A percentile compares a stretch with the other conserved stretches of the same genome.
These are phyloP conservation scores for Mucor saturninus DNA, from an alignment of 371 early-diverging fungal genomes.

Conservation along the genomic window DNA sequence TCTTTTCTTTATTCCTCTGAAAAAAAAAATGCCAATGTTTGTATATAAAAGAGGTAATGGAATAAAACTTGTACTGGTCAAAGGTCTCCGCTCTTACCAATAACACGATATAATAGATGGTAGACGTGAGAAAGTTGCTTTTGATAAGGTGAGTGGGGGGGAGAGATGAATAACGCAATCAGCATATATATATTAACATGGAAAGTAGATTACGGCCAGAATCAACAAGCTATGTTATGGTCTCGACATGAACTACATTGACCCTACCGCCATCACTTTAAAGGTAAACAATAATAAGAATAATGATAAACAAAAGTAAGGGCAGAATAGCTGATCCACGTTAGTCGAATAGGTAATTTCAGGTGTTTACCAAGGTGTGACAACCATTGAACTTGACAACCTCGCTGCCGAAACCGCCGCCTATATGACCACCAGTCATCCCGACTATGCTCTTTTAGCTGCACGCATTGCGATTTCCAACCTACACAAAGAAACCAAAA, in stretches of 20 bases:
- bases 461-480: constrained; percentile 91
- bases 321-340: no score
- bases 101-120: constrained; percentile 71
- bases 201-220: constrained; percentile 41
- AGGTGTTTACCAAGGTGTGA: constrained; percentile 91
- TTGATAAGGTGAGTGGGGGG: constrained; percentile 77
- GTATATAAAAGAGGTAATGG: constrained; percentile 80
- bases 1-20: neutral
- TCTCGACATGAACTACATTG: constrained; percentile 83
- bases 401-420: constrained; percentile 92
- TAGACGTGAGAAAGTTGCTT: constrained; percentile 81
- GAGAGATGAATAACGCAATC: constrained; percentile 8
- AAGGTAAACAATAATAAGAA: neutral
- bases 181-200: neutral
- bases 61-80: no score
- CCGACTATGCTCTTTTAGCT: constrained; percentile 92
- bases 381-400: constrained; percentile 89
- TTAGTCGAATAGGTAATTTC: no score
- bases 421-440: constrained; percentile 90
- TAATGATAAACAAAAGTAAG: no score
- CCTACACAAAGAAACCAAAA: constrained; percentile 91
- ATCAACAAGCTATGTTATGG: constrained; percentile 89
- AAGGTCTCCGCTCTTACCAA: no score
- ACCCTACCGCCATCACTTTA: constrained; percentile 64
- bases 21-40: constrained; percentile 61